phyloP scores from a whole-genome alignment of 306 rosid genomes.

The Arachis hypogaea region DNA sequence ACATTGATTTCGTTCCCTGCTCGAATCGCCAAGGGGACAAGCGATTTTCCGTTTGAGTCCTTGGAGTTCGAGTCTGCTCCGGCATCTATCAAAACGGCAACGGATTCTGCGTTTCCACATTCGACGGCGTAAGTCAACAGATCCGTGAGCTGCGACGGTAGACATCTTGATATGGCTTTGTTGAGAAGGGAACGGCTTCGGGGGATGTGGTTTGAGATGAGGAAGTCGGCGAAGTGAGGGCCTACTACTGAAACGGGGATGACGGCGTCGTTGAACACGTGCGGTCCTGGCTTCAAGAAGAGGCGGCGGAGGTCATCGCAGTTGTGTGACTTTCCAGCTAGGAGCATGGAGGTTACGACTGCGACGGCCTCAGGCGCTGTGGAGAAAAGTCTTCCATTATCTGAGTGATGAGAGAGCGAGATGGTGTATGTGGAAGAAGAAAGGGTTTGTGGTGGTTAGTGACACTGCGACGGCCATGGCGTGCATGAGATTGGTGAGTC shows the following conservation, averaged over 20 bases:
- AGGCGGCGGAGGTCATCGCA: constrained; percentile 66
- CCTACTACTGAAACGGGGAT: constrained; percentile 67
- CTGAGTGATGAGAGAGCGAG: not conserved
- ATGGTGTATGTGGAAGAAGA: not conserved
- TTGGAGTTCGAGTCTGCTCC: constrained; percentile 54
- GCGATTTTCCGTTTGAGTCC: constrained; percentile 47
- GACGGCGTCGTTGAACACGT: constrained; percentile 78
- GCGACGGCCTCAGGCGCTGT: constrained; percentile 53
- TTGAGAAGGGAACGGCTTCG: constrained; percentile 33
- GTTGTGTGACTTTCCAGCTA: constrained; percentile 63
- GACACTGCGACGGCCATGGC: not conserved
- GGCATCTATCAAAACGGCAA: constrained; percentile 56
- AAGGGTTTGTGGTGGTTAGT: not conserved
- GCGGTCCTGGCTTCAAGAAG: constrained; percentile 64
- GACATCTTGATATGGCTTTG: constrained; percentile 61
- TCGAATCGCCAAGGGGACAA: constrained; percentile 54
- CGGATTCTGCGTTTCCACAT: constrained; percentile 44
- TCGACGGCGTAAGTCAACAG: constrained; percentile 55
- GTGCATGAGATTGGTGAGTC: not conserved
- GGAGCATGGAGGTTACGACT: constrained; percentile 74
- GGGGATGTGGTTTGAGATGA: constrained; percentile 41
- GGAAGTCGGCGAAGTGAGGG: constrained; percentile 55
- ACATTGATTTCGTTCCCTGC: constrained; percentile 40
- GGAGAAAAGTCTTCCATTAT: constrained; percentile 54
- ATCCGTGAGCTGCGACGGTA: constrained; percentile 49